These are phyloP conservation scores for Taphrina populina DNA, from an alignment of 1,139 yeast genomes.

Conservation along the genomic window DNA sequence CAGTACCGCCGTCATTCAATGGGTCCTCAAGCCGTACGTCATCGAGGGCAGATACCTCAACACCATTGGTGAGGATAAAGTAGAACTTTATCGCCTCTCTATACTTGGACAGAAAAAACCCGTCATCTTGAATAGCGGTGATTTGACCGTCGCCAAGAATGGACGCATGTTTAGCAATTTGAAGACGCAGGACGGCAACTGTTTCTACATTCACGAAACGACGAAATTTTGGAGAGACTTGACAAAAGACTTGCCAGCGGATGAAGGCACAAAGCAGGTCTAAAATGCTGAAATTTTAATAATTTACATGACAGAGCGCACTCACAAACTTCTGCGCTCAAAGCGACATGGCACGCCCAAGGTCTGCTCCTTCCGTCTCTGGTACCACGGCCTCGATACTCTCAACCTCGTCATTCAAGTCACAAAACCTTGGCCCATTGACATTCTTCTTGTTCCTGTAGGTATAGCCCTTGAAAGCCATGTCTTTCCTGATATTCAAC, in stretches of 20 bases:
- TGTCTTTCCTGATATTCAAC: conserved; percentile 29
- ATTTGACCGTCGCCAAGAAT: conserved; percentile 20
- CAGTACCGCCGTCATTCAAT: conserved; percentile 79
- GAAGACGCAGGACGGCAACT: conserved; percentile 16
- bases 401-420: not conserved
- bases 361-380: not conserved
- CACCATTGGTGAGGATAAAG: conserved; percentile 5
- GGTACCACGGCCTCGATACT: not conserved
- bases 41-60: conserved; percentile 15
- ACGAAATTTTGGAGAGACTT: conserved; percentile 27
- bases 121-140: conserved; percentile 2
- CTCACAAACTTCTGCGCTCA: not conserved
- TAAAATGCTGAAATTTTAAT: not conserved
- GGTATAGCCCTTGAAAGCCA: conserved; percentile 35
- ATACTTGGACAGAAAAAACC: conserved; percentile 10
- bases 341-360: conserved; percentile 30
- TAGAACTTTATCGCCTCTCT: conserved; percentile 22
- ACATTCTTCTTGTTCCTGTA: conserved; percentile 10
- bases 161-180: conserved; percentile 34
- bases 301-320: not conserved
- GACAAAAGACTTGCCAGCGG: not conserved
- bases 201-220: conserved; percentile 30
- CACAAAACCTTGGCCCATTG: not conserved
- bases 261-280: not conserved
- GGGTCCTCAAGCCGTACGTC: conserved; percentile 32